Conservation (phyloP, 495 filamentous ascomycete genomes). For the Cenococcum geophilum region DNA sequence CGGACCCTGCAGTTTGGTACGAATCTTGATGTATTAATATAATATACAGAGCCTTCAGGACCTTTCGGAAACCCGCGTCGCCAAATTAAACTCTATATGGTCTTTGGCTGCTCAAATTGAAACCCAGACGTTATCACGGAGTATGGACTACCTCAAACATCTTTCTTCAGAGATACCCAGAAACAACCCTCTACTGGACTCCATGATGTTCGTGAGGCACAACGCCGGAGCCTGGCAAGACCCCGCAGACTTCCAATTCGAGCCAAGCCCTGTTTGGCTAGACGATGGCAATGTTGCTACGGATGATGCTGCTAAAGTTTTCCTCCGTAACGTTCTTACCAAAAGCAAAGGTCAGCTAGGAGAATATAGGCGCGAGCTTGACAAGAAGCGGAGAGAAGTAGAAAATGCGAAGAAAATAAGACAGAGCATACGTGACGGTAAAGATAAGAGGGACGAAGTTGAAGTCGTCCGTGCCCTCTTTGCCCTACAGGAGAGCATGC, state of each 20-base stretch:
- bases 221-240: conserved; percentile 78
- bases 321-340: conserved; percentile 80
- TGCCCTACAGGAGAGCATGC: conserved; percentile 70
- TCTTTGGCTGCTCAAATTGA: conserved; percentile 73
- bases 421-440: conserved; percentile 69
- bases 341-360: conserved; percentile 81
- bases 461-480: conserved; percentile 72
- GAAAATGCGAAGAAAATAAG: conserved; percentile 65
- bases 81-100: conserved; percentile 82
- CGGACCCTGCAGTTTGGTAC: conserved; percentile 11
- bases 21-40: background rate
- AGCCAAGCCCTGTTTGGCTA: conserved; percentile 95
- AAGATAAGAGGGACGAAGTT: conserved; percentile 78
- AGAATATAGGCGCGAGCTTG: conserved; percentile 71
- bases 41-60: conserved; percentile 65
- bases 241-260: conserved; percentile 75
- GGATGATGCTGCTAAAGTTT: conserved; percentile 81
- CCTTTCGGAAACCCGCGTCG: conserved; percentile 78
- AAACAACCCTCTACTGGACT: conserved; percentile 83
- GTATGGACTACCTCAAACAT: conserved; percentile 61
- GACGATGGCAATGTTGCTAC: conserved; percentile 78
- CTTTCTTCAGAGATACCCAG: conserved; percentile 76
- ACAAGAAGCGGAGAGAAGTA: conserved; percentile 77
- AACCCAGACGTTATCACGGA: conserved; percentile 59
- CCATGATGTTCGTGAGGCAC: conserved; percentile 94